Base-by-base conservation (phyloP, 768 basidiomycete species). In the Boletus sensibilis region DNA sequence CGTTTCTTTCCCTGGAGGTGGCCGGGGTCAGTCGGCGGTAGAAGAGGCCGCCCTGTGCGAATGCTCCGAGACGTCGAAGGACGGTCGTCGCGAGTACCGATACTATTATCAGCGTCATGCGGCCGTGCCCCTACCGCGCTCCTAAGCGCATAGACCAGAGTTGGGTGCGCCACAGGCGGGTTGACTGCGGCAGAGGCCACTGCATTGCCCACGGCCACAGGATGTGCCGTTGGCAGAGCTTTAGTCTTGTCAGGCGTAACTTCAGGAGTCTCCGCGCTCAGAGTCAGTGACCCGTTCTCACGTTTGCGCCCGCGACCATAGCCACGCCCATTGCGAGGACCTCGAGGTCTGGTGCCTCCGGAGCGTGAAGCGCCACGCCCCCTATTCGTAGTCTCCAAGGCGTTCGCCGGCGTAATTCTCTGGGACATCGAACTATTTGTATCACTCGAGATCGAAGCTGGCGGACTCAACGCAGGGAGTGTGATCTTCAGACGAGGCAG, bases 1-100 rank as follows among this genome's bases (percentile, higher is more conserved):
- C 69, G 68, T 51, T 65, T 69, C 52, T 53, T 72, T 34, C n/a
- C n/a, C 14, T 14, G 39, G 13, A 21, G 52, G 57, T 57, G 57
- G 1, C 40, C n/a, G 45, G 49, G 50, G 44, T 57, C 56, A 14
- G 18, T 33, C 27, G 9, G 8, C 1, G 25, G 21, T n/a, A 2
- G 14, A 29, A 21, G 34, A 13, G 4, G 16, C 13, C 31, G n/a
- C n/a, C 18, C 29, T 29, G 23, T 34, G 18, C 13, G 33, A 16
- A 16, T 39, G 42, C 23, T 29, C 18, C 7, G 47, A 29, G 43
- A 38, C 5, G 35, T 20, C 5, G 14, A 41, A 1, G 33, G 16
- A 2, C 14, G 11, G 1, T 45, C 18, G 6, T 23, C 23, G 20
- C 48, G 18, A 44, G 34, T 10, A 2, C 13, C 40, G 7, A 5